These are phyloP conservation scores for Penstemon newberryi DNA, from an alignment of 257 asterid species.

Conservation along the genomic window DNA sequence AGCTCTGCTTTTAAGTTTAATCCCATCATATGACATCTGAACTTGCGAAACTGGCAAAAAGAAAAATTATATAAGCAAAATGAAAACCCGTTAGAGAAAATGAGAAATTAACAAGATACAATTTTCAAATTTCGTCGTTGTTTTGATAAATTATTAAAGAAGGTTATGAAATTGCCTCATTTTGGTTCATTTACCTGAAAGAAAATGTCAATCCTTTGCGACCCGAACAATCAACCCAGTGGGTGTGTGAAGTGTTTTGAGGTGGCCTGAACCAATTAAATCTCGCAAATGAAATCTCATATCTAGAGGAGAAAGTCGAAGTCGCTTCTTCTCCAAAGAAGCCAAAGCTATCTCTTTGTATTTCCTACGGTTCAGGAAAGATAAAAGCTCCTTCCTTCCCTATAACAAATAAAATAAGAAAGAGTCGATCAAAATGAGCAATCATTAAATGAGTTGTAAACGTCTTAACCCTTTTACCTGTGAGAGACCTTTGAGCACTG, in stretches of 20 bases:
- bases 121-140: too few relatives aligned
- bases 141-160: neutral
- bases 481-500: constrained; percentile 89
- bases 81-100: too few relatives aligned
- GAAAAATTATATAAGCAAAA: too few relatives aligned
- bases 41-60: neutral
- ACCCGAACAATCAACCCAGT: constrained; percentile 73
- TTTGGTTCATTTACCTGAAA: neutral
- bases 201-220: constrained; percentile 53
- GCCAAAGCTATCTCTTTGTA: constrained; percentile 87
- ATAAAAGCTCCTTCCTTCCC: constrained; percentile 96
- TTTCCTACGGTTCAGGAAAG: constrained; percentile 71
- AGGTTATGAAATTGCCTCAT: neutral
- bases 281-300: constrained; percentile 95
- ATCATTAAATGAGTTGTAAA: neutral
- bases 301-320: constrained; percentile 74
- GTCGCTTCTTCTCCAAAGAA: constrained; percentile 72
- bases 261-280: constrained; percentile 87
- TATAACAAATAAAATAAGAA: constrained; percentile 29
- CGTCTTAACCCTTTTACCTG: constrained; percentile 53
- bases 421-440: neutral
- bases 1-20: too few relatives aligned
- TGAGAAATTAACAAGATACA: too few relatives aligned
- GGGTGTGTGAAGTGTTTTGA: constrained; percentile 70
- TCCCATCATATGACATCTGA: neutral